phyloP scores from a whole-genome alignment of 2,329 filamentous ascomycete species.

The Aureobasidium sp. region DNA sequence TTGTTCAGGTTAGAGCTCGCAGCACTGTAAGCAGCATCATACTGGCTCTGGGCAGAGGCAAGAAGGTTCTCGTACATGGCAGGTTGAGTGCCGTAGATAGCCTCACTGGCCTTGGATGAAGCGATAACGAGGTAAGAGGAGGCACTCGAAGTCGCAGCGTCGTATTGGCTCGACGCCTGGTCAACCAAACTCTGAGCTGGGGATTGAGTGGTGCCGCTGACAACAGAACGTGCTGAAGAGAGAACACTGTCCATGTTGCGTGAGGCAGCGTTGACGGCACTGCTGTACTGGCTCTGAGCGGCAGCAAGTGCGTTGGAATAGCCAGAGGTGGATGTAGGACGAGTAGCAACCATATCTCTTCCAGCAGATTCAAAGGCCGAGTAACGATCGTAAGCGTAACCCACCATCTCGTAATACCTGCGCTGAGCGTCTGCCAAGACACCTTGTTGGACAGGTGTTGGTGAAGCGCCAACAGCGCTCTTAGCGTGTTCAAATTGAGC shows the following conservation, averaged over 20 bases:
- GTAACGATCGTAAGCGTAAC: constrained; percentile 71
- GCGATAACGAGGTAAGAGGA: constrained; percentile 8
- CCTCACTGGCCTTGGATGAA: constrained; percentile 25
- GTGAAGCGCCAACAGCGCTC: constrained; percentile 56
- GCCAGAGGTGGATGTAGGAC: constrained; percentile 47
- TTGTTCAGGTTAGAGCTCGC: constrained; percentile 27
- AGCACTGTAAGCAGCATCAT: constrained; percentile 28
- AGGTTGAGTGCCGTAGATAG: constrained; percentile 55
- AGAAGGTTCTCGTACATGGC: constrained; percentile 64
- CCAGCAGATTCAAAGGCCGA: constrained; percentile 66
- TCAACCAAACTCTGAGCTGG: constrained; percentile 26
- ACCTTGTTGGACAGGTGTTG: constrained; percentile 49
- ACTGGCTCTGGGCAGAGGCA: constrained; percentile 47
- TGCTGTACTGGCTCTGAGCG: constrained; percentile 41
- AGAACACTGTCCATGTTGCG: constrained; percentile 24
- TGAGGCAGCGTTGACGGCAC: constrained; percentile 29
- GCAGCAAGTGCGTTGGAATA: constrained; percentile 67
- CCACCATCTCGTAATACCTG: constrained; percentile 72
- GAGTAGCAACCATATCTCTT: constrained; percentile 47
- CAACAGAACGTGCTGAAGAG: constrained; percentile 21
- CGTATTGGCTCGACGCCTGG: constrained; percentile 26
- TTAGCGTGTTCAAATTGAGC: constrained; percentile 64
- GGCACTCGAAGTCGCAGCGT: constrained; percentile 25
- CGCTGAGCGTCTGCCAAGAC: constrained; percentile 54
- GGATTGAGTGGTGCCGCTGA: constrained; percentile 20